Evolutionary conservation across 306 rosid species (phyloP), one percentile per base, ranked within the genome.

Genomic region (Hippophae rhamnoides): DNA sequence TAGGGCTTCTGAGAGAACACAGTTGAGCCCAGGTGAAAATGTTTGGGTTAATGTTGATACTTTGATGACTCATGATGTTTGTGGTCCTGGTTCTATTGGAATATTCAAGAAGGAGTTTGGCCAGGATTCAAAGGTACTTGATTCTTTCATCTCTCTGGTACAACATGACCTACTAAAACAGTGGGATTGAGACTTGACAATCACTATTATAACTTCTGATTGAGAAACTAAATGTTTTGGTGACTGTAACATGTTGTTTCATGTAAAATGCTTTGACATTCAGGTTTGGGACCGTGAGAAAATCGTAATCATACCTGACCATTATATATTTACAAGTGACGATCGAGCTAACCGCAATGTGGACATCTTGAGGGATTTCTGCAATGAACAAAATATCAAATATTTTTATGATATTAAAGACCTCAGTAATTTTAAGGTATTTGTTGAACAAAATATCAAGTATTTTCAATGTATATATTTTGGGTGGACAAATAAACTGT

Each of bases 221-320:
- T 65, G 2, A 4, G 62, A 45, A 40, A 50, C 63, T 47, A 48
- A 47, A 54, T 31, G 62, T 9, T 54, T 25, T 26, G 26, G 46
- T 65, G 9, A 31, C 3, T 45, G 7, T 10, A 6, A 18, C 7
- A 18, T 9, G 1, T 13, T 2, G 46, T n/a, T 57, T 9, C 7
- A 26, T 58, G 23, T 0, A 18, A 18, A 18, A 18, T 40, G 14
- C 56, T 56, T 68, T 47, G 74, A 31, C 38, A 31, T 31, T 31
- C 38, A 90, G 98, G 96, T 90, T 64, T 90, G 98, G 98, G 87
- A 90, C 66, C 84, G 92, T 13, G 98, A 90, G 68, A 90, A 90
- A 79, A 26, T 90, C 58, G 95, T 90, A 13, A 76, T 90, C 61
- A 90, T 90, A 63, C 98, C 98, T 64, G 98, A 90, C 64, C 98